phyloP scores from a whole-genome alignment of 2,329 filamentous ascomycete genomes.

The Aspergillus chevalieri region DNA sequence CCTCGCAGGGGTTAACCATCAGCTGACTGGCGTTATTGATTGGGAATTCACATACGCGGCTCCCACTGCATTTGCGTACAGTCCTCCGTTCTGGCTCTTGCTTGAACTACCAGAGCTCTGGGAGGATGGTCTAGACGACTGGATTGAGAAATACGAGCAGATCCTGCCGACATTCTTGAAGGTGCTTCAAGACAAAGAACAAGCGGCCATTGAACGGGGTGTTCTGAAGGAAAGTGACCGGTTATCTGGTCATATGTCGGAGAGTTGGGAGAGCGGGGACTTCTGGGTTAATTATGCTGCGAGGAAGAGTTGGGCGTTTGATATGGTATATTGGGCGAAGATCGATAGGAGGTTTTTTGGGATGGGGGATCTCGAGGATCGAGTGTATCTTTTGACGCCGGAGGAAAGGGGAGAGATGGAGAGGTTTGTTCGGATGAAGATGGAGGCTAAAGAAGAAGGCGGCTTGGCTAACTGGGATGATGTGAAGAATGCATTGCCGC shows the following conservation, averaged over 20 bases:
- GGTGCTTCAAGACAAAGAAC: conserved; percentile 9
- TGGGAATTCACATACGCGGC: conserved; percentile 17
- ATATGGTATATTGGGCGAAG: conserved; percentile 19
- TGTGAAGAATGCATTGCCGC: background rate
- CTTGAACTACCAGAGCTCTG: conserved; percentile 18
- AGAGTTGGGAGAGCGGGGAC: conserved; percentile 15
- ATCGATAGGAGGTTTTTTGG: conserved; percentile 22
- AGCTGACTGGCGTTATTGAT: conserved; percentile 11
- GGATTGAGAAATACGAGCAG: conserved; percentile 8
- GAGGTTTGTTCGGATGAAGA: conserved; percentile 12
- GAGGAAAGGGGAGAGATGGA: conserved; percentile 13
- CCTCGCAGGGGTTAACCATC: conserved; percentile 5
- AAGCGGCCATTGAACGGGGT: conserved; percentile 2
- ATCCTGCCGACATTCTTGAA: conserved; percentile 11
- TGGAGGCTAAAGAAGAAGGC: conserved; percentile 1
- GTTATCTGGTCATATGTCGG: conserved; percentile 12
- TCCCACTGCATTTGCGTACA: conserved; percentile 11
- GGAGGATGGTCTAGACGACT: conserved; percentile 13
- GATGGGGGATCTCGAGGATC: conserved; percentile 9
- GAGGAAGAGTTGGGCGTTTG: conserved; percentile 19
- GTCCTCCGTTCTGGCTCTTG: conserved; percentile 19
- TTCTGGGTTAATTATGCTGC: conserved; percentile 18
- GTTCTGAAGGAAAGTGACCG: conserved; percentile 4
- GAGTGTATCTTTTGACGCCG: conserved; percentile 10
- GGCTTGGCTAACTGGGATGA: background rate